Evolutionary conservation across 31 red algal species (phyloP).

Genomic region (Asparagopsis taxiformis): DNA sequence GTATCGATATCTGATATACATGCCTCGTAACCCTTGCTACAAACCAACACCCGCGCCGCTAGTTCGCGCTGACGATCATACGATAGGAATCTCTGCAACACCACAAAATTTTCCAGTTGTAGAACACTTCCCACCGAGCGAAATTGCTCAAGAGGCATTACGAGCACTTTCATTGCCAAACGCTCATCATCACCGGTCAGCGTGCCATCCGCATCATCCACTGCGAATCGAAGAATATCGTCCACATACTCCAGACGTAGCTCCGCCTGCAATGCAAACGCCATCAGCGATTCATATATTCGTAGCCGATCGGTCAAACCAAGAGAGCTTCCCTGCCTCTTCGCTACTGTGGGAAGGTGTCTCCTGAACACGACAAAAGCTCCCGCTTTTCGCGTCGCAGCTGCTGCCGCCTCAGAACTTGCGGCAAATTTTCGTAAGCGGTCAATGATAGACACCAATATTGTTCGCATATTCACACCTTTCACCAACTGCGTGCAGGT

Average conservation of each 20-base stretch:
- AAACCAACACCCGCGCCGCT: conserved; percentile 65
- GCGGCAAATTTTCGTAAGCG: conserved; percentile 68
- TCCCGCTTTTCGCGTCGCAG: conserved; percentile 19
- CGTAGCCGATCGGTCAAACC: conserved; percentile 48
- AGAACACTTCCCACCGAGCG: conserved; percentile 61
- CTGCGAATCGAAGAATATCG: conserved; percentile 70
- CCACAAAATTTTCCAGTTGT: conserved; percentile 61
- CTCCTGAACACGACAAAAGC: conserved; percentile 66
- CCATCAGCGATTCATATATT: conserved; percentile 61
- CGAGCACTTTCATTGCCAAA: conserved; percentile 58
- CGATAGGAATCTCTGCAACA: conserved; percentile 61
- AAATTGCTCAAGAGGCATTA: conserved; percentile 60
- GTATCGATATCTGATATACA: conserved; percentile 58
- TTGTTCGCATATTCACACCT: conserved; percentile 71
- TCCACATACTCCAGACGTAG: conserved; percentile 70
- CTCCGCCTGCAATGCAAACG: conserved; percentile 62
- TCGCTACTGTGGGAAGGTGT: conserved; percentile 50
- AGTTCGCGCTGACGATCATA: conserved; percentile 61
- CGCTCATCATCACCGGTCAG: conserved; percentile 37
- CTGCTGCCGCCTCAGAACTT: conserved; percentile 19
- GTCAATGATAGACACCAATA: conserved; percentile 69
- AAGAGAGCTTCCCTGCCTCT: conserved; percentile 42
- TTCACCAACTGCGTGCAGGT: conserved; percentile 64
- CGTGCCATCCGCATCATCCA: conserved; percentile 33
- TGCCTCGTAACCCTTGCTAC: conserved; percentile 32